phyloP scores from a whole-genome alignment of 345 rosid species.

The Clausena lansium region DNA sequence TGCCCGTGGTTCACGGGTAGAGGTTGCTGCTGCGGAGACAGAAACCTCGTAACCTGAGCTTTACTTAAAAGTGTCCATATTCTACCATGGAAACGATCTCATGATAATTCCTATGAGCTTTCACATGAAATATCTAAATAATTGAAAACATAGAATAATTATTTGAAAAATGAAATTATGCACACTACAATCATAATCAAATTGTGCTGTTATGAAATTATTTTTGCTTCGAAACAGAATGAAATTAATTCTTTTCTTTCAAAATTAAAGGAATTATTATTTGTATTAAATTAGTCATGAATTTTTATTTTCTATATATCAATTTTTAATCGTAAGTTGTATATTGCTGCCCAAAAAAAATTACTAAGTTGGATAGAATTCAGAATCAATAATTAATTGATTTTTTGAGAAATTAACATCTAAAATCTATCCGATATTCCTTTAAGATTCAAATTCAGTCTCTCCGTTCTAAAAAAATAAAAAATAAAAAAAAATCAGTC shows the following conservation, averaged over 20 bases:
- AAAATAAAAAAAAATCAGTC: too few relatives aligned
- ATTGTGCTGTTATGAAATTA: background rate
- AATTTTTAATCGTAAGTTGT: background rate
- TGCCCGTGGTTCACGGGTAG: constrained; percentile 31
- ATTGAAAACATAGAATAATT: too few relatives aligned
- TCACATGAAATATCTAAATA: background rate
- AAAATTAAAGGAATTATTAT: too few relatives aligned
- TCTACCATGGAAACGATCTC: background rate
- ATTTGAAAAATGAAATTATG: background rate
- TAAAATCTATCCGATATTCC: too few relatives aligned
- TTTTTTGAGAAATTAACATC: too few relatives aligned
- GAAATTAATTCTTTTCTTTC: background rate
- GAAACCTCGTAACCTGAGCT: constrained; percentile 35
- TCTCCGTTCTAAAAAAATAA: too few relatives aligned
- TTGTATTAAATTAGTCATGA: background rate
- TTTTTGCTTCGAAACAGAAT: background rate
- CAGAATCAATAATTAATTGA: too few relatives aligned
- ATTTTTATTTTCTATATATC: background rate
- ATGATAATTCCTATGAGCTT: background rate
- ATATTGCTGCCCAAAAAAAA: too few relatives aligned
- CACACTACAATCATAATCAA: background rate
- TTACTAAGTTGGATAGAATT: too few relatives aligned
- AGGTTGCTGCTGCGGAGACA: constrained; percentile 29
- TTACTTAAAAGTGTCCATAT: background rate
- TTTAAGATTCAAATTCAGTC: too few relatives aligned